Percentiles rank a stretch among this genome's conserved stretches.
These are phyloP conservation scores for Yamadazyma spencermartinsiae DNA, from an alignment of 1,139 yeast species.

Conservation along the genomic window DNA sequence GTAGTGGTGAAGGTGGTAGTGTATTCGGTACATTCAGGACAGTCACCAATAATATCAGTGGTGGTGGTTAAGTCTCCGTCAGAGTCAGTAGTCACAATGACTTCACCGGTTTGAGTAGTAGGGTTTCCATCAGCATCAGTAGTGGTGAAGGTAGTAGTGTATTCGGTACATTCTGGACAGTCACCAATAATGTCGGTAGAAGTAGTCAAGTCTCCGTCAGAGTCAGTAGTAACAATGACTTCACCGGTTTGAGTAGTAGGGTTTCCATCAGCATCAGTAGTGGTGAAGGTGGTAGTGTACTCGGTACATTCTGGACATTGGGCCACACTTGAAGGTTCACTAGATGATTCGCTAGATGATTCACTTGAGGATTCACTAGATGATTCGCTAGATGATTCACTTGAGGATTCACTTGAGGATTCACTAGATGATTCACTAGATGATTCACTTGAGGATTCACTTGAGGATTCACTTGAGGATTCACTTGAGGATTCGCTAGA, in stretches of 20 bases:
- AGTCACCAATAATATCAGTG: constrained; percentile 2
- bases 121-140: constrained; percentile 2
- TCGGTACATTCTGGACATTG: constrained; percentile 17
- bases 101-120: constrained; percentile 3
- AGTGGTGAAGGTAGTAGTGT: constrained; percentile 1
- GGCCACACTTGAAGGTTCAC: constrained; percentile 1
- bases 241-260: constrained; percentile 17
- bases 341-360: background rate
- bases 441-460: constrained; percentile 3
- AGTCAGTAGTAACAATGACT: constrained; percentile 10
- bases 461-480: constrained; percentile 5
- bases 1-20: constrained; percentile 6
- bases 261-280: constrained; percentile 19
- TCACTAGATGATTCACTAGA: constrained; percentile 6
- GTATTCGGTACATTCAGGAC: constrained; percentile 3
- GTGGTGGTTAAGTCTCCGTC: constrained; percentile 1
- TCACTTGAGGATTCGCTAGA: constrained; percentile 5
- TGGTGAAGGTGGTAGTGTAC: constrained; percentile 19
- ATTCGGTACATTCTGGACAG: constrained; percentile 2
- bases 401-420: constrained; percentile 1
- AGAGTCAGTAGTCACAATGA: constrained; percentile 6
- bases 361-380: constrained; percentile 2
- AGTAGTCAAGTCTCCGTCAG: constrained; percentile 9
- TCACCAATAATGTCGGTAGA: constrained; percentile 4
- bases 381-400: constrained; percentile 1